Conservation (phyloP, 495 filamentous ascomycete genomes). For the Tuber borchii region DNA sequence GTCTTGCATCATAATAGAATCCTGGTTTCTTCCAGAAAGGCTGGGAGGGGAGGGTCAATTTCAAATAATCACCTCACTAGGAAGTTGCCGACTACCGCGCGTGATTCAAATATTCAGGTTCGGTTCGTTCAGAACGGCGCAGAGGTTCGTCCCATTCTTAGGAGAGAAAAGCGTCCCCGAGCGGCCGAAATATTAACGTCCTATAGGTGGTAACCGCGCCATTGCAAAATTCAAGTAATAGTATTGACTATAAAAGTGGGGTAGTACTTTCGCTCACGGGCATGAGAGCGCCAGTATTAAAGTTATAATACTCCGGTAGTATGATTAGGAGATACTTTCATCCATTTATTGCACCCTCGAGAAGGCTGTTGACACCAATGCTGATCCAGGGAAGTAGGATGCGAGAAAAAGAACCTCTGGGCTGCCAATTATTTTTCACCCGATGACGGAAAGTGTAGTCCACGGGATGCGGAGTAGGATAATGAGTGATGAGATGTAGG, state of each 20-base stretch:
- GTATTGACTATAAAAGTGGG: not conserved
- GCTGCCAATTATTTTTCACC: not conserved
- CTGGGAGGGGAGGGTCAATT: not conserved
- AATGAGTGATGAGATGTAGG: not conserved
- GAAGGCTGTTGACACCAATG: not conserved
- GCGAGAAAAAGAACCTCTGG: not conserved
- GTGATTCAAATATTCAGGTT: not conserved
- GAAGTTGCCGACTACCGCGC: not conserved
- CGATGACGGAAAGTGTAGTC: not conserved
- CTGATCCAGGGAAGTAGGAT: not conserved
- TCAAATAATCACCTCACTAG: not conserved
- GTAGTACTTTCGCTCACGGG: not conserved
- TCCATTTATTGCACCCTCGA: not conserved
- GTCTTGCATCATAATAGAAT: not conserved
- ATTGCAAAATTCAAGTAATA: not conserved
- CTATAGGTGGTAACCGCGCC: not conserved
- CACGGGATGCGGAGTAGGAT: not conserved
- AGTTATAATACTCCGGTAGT: not conserved
- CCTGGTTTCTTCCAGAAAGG: constrained; percentile 1
- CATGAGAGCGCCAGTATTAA: not conserved
- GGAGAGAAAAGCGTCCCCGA: not conserved
- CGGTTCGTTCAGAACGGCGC: not conserved
- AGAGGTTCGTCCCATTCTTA: not conserved
- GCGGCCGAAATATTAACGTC: not conserved
- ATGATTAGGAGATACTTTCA: not conserved